These are phyloP conservation scores for Yamadazyma philogaea DNA, from an alignment of 805 yeast species.

Conservation along the genomic window DNA sequence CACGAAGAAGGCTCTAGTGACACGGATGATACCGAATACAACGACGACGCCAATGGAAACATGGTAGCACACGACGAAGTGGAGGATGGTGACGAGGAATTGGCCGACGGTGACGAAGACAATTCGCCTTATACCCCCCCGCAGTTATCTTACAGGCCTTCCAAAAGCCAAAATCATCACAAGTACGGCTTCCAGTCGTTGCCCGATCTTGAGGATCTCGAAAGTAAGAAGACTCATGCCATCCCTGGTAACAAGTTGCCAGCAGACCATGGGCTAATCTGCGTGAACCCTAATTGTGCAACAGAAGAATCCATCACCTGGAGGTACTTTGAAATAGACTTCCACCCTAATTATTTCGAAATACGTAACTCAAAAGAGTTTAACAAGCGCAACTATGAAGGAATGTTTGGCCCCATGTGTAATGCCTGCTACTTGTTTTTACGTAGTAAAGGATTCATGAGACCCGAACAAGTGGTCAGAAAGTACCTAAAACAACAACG, in stretches of 20 bases:
- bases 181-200: slow-evolving; percentile 31
- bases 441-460: slow-evolving; percentile 42
- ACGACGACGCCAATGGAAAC: slow-evolving; percentile 20
- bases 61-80: slow-evolving; percentile 18
- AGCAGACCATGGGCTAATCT: slow-evolving; percentile 36
- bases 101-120: slow-evolving; percentile 21
- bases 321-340: slow-evolving; percentile 43
- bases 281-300: slow-evolving; percentile 41
- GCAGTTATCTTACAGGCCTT: slow-evolving; percentile 40
- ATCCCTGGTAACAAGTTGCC: slow-evolving; percentile 38
- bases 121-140: slow-evolving; percentile 41
- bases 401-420: slow-evolving; percentile 47
- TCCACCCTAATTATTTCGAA: slow-evolving; percentile 35
- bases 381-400: slow-evolving; percentile 40
- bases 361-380: slow-evolving; percentile 37
- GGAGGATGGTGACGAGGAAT: slow-evolving; percentile 26
- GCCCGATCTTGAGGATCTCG: slow-evolving; percentile 44
- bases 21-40: slow-evolving; percentile 41
- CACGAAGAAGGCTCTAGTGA: slow-evolving; percentile 37
- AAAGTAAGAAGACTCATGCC: slow-evolving; percentile 42
- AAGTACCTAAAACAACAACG: slow-evolving; percentile 44
- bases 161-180: slow-evolving; percentile 23
- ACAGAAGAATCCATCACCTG: slow-evolving; percentile 39
- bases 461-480: slow-evolving; percentile 45
- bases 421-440: slow-evolving; percentile 45